Base-by-base conservation (phyloP, 108 stramenopile species). In the Pseudonitzschia multistriata region DNA sequence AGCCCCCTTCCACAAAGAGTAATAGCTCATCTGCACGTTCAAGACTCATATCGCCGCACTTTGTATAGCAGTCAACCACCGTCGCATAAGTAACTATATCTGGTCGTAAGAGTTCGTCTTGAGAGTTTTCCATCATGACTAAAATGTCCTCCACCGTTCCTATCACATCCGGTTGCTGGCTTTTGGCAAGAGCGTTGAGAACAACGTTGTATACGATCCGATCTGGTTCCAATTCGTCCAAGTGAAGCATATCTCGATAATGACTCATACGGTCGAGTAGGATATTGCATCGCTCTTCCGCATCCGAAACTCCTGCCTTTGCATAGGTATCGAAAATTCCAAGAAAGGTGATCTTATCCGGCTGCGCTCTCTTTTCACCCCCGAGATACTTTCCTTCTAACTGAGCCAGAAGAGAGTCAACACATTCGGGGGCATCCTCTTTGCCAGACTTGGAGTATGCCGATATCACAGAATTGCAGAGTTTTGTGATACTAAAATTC, bases 261-360 rank as follows among this genome's bases (percentile, higher is more conserved):
- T 54, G 27, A 22, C 40, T 25, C 74, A 74, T 74, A 8, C 67
- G 66, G 2, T 61, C 40, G 33, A 74, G 42, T 24, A 74, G 56
- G 28, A 29, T 48, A 68, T 68, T 57, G 47, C 74, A 74, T 21
- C 74, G 74, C 39, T 61, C 67, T 17, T 37, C 60, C 33, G 74
- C 74, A 36, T 74, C 47, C 19, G 74, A 22, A 40, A 74, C 37
- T n/a, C 67, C 39, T 21, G 67, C 25, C 57, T 74, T 74, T 54
- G 74, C 74, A 30, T 68, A 74, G 28, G 74, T 82, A 62, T 84
- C 84, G 67, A 85, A 79, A 29, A 86, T 84, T 24, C 78, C 73
- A 45, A 81, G 79, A 71, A 83, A 88, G 28, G 84, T 83, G 56
- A 75, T 79, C 22, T 81, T 82, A 50, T 81, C 82, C 19, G 84